phyloP scores from a whole-genome alignment of 768 basidiomycete species.

The Antrodiella citrinella region DNA sequence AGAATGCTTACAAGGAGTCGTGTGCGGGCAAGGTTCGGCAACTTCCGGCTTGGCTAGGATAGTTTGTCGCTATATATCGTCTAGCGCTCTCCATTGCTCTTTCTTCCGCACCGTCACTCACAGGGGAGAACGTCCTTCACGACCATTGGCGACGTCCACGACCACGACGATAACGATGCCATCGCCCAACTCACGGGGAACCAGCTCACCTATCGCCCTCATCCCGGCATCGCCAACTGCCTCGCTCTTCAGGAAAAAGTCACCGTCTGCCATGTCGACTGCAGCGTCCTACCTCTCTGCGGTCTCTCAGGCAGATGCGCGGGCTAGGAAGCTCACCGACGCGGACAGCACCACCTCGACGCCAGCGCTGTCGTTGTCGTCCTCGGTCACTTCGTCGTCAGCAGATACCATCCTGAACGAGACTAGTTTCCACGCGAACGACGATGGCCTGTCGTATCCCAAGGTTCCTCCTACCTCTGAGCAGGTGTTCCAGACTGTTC shows the following conservation, averaged over 20 bases:
- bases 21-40: too few relatives aligned
- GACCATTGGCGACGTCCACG: slow-evolving; percentile 7
- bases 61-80: too few relatives aligned
- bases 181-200: slow-evolving; percentile 18
- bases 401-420: slow-evolving; percentile 62
- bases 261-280: slow-evolving; percentile 34
- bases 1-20: too few relatives aligned
- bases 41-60: too few relatives aligned
- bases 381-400: slow-evolving; percentile 59
- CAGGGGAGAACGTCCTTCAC: slow-evolving; percentile 2
- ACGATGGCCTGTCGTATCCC: slow-evolving; percentile 53
- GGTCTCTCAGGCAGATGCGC: slow-evolving; percentile 58
- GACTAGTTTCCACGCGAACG: slow-evolving; percentile 28
- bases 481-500: slow-evolving; percentile 68
- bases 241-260: slow-evolving; percentile 56
- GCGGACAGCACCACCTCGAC: slow-evolving; percentile 44
- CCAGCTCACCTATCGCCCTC: slow-evolving; percentile 58
- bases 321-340: slow-evolving; percentile 40
- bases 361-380: slow-evolving; percentile 67
- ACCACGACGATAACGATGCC: slow-evolving; percentile 8
- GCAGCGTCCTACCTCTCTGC: slow-evolving; percentile 57
- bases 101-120: neutral
- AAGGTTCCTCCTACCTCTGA: slow-evolving; percentile 70
- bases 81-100: too few relatives aligned
- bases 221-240: slow-evolving; percentile 39